These are phyloP conservation scores for Verticillium zaregamsianum DNA, from an alignment of 2,329 filamentous ascomycete species.

Conservation along the genomic window DNA sequence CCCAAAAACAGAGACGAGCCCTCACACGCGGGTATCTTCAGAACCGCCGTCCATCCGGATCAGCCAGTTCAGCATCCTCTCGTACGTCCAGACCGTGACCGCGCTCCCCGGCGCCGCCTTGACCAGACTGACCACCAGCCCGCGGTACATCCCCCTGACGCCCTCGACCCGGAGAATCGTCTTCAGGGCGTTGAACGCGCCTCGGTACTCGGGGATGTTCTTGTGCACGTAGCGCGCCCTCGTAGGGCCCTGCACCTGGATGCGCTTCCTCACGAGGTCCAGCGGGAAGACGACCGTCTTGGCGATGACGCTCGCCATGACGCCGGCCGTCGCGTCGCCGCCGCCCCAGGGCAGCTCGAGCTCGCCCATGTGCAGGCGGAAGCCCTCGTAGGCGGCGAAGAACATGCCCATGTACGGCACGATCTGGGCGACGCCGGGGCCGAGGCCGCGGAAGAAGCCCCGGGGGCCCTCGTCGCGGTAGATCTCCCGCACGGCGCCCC, in stretches of 20 bases:
- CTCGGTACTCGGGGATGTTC: conserved; percentile 80
- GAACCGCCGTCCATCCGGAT: conserved; percentile 26
- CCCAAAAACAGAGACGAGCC: not conserved
- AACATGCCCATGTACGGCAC: conserved; percentile 97
- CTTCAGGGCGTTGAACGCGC: conserved; percentile 61
- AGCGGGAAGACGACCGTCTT: conserved; percentile 93
- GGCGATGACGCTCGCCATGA: conserved; percentile 72
- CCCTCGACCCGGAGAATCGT: conserved; percentile 72
- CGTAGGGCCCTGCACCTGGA: conserved; percentile 94
- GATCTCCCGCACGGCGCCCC: conserved; percentile 69
- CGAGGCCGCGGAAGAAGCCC: conserved; percentile 86
- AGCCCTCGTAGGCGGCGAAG: conserved; percentile 81
- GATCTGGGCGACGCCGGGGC: conserved; percentile 79
- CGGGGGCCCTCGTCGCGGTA: conserved; percentile 64
- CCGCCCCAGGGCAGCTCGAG: conserved; percentile 65
- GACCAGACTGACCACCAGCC: conserved; percentile 80
- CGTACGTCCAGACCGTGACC: conserved; percentile 93
- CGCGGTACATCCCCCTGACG: conserved; percentile 76
- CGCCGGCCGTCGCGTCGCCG: conserved; percentile 78
- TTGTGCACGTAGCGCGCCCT: conserved; percentile 72
- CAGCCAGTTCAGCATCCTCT: conserved; percentile 64
- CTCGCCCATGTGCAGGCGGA: conserved; percentile 56
- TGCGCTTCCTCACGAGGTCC: conserved; percentile 84
- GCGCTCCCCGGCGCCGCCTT: conserved; percentile 94
- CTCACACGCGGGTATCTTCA: not conserved